A percentile compares a stretch with the other conserved stretches of the same genome.
Evolutionary conservation across 148 eudicot species (phyloP).

Genomic region (Nepenthes mirabilis): DNA sequence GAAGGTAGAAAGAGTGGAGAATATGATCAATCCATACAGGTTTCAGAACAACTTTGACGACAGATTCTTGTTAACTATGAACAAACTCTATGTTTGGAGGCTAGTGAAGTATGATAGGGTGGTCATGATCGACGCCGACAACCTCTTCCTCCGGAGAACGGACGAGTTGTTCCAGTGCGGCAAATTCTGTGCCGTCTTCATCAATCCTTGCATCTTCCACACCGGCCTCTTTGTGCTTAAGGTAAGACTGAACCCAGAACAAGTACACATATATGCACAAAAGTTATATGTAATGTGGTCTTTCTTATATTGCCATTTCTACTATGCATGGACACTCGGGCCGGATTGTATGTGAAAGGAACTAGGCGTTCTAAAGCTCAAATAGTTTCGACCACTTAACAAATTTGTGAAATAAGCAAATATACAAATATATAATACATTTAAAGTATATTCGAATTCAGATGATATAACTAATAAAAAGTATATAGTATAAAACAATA

Average conservation of each 20-base stretch:
- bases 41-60: conserved; percentile 15
- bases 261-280: background rate
- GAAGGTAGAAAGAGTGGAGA: conserved; percentile 75
- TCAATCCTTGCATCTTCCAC: conserved; percentile 97
- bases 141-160: conserved; percentile 68
- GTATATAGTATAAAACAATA: too few relatives aligned
- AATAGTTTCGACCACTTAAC: too few relatives aligned
- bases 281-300: background rate
- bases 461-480: too few relatives aligned
- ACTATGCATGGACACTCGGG: too few relatives aligned
- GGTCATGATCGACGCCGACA: conserved; percentile 90
- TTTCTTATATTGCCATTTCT: too few relatives aligned
- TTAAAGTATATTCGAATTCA: too few relatives aligned
- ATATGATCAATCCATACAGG: conserved; percentile 62
- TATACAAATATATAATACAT: too few relatives aligned
- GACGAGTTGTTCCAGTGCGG: conserved; percentile 97
- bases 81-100: conserved; percentile 89
- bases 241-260: conserved; percentile 19
- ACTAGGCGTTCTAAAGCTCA: too few relatives aligned
- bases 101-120: conserved; percentile 77
- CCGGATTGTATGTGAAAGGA: too few relatives aligned
- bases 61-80: conserved; percentile 77
- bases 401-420: too few relatives aligned
- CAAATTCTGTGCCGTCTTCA: conserved; percentile 86
- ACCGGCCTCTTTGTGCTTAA: conserved; percentile 90